phyloP scores from a whole-genome alignment of 805 yeast species.

The Sugiyamaella floridensis region DNA sequence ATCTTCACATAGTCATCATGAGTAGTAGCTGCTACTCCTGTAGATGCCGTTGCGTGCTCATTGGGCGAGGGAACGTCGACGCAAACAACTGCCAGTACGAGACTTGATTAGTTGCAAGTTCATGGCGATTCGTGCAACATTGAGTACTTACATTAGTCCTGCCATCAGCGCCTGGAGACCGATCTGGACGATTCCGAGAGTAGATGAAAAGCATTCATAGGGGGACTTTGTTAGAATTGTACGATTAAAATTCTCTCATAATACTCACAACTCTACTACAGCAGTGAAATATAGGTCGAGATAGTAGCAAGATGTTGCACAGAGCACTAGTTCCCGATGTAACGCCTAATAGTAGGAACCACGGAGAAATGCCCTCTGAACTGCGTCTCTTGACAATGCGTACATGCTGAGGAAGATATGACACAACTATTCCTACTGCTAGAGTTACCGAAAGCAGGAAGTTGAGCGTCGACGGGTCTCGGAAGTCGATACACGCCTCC shows the following conservation, averaged over 20 bases:
- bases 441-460: conserved; percentile 46
- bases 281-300: conserved; percentile 56
- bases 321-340: conserved; percentile 61
- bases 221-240: conserved; percentile 15
- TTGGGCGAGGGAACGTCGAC: conserved; percentile 13
- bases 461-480: conserved; percentile 43
- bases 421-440: conserved; percentile 58
- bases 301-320: conserved; percentile 57
- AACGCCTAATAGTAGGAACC: conserved; percentile 63
- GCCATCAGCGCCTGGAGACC: conserved; percentile 57
- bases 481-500: conserved; percentile 3
- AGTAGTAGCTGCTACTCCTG: neutral
- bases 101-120: conserved; percentile 1
- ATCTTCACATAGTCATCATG: conserved; percentile 17
- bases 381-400: conserved; percentile 51
- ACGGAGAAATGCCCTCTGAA: conserved; percentile 73
- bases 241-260: conserved; percentile 4
- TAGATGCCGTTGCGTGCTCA: neutral
- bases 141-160: conserved; percentile 35
- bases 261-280: conserved; percentile 32
- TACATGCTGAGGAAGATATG: conserved; percentile 71
- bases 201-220: conserved; percentile 59
- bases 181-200: conserved; percentile 60
- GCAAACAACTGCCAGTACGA: conserved; percentile 24
- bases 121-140: neutral